Evolutionary conservation across 495 filamentous ascomycete species (phyloP), one percentile per base, ranked within the genome.

Genomic region (Pseudoneurospora amorphoporcata): DNA sequence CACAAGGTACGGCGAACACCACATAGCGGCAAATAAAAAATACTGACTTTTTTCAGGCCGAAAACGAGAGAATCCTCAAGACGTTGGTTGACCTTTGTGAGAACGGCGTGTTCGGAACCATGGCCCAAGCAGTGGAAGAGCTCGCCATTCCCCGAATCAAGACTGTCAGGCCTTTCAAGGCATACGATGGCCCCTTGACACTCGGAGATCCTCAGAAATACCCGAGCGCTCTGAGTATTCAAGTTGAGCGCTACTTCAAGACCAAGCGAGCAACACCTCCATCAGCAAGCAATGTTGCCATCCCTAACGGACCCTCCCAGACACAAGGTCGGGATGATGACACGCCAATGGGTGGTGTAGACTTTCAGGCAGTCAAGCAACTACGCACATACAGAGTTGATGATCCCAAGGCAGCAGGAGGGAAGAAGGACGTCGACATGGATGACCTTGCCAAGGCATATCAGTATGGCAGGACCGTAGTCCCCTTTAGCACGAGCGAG

Each of bases 381-480:
- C 82, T 90, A n/a, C 86, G 92, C 45, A 88, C 86, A 1, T 99
- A 98, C 80, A 89, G 92, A 76, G 87, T 98, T 72, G 84, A 88
- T 38, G 93, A 97, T 75, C 86, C 91, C 14, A 83, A 85, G 42
- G 90, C 87, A 14, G 87, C 90, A 2, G 93, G 93, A 39, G 92
- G 92, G 5, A 98, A 96, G 82, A 86, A 86, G 71, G 94, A 98
- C 69, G 90, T 99, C 39, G 88, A 90, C 9, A 88, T 88, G 39
- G 94, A 96, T 14, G 90, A 95, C 41, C 85, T 98, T 42, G 94
- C 92, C 41, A 97, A 93, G 77, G 96, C 96, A 0, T 99, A 95
- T 77, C 91, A 92, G 76, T 99, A 98, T 80, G 96, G 96, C 70
- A 87, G 93, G 45, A 97, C 95, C 1, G 93, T 92, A 1, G 94